Evolutionary conservation across 2,329 filamentous ascomycete genomes (phyloP).

Genomic region (Penicillium sp.): DNA sequence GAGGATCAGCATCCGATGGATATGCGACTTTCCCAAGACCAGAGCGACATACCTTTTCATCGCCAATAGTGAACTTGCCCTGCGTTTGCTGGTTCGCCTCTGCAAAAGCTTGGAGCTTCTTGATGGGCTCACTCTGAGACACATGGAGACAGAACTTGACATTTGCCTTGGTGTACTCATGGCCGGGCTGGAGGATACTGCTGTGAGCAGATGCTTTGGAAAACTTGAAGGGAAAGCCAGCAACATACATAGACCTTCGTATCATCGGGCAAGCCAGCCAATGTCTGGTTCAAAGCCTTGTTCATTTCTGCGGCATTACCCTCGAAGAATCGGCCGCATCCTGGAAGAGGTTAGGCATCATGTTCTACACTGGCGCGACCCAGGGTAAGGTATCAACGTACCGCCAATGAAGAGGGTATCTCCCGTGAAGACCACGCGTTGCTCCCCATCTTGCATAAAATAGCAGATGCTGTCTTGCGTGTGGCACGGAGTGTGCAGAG

Average conservation of each 20-base stretch:
- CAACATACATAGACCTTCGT: conserved; percentile 81
- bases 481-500: conserved; percentile 95
- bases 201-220: conserved; percentile 3
- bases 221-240: background rate
- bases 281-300: conserved; percentile 82
- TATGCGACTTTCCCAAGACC: too few relatives aligned
- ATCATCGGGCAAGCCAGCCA: conserved; percentile 81
- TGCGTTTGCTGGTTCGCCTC: conserved; percentile 84
- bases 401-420: conserved; percentile 95
- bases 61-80: conserved; percentile 93
- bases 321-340: conserved; percentile 96
- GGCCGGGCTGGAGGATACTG: conserved; percentile 68
- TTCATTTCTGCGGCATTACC: conserved; percentile 90
- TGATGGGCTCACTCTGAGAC: conserved; percentile 72
- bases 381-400: conserved; percentile 41
- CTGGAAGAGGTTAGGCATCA: conserved; percentile 48
- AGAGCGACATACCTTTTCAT: conserved; percentile 76
- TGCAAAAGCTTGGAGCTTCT: conserved; percentile 76
- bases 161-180: conserved; percentile 98
- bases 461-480: conserved; percentile 99
- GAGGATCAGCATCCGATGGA: background rate
- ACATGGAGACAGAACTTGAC: conserved; percentile 84
- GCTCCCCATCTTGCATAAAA: conserved; percentile 75
- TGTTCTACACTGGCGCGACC: background rate
- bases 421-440: conserved; percentile 87